A percentile compares a stretch with the other conserved stretches of the same genome.
These are phyloP conservation scores for Globisporangium sylvaticum DNA, from an alignment of 352 stramenopile species.

Conservation along the genomic window DNA sequence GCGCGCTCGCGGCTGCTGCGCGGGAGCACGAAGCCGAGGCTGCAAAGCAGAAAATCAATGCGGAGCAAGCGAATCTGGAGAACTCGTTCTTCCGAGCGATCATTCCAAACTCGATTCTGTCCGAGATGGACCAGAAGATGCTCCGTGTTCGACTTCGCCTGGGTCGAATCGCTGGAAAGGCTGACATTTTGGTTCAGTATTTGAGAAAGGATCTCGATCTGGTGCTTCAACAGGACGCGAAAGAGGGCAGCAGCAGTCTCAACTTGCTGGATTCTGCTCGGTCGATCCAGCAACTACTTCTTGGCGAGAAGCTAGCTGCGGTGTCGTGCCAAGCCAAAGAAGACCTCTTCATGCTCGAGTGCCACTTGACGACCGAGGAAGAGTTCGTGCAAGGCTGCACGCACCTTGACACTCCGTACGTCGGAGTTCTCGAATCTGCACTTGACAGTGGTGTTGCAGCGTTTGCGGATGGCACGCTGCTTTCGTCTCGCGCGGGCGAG, in stretches of 20 bases:
- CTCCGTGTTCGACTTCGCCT: slow-evolving; percentile 64
- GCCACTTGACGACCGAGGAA: slow-evolving; percentile 63
- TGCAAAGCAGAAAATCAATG: slow-evolving; percentile 63
- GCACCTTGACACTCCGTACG: slow-evolving; percentile 42
- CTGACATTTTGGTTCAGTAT: slow-evolving; percentile 64
- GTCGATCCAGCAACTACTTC: slow-evolving; percentile 46
- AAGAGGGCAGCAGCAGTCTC: slow-evolving; percentile 23
- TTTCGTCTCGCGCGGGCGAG: slow-evolving; percentile 35
- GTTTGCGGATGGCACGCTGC: slow-evolving; percentile 54
- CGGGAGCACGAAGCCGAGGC: slow-evolving; percentile 67
- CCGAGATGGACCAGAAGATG: slow-evolving; percentile 68
- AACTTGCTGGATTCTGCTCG: slow-evolving; percentile 27
- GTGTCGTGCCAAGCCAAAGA: slow-evolving; percentile 63
- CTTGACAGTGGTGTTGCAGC: slow-evolving; percentile 55
- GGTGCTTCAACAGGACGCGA: slow-evolving; percentile 34
- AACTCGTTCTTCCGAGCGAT: slow-evolving; percentile 63
- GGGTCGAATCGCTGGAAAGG: slow-evolving; percentile 61
- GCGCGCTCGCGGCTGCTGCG: slow-evolving; percentile 48
- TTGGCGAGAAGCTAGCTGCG: slow-evolving; percentile 56
- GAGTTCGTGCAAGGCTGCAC: slow-evolving; percentile 42
- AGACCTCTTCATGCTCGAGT: slow-evolving; percentile 73
- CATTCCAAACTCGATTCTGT: slow-evolving; percentile 68
- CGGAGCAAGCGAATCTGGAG: slow-evolving; percentile 60
- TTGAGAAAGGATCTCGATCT: slow-evolving; percentile 60
- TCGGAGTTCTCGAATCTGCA: slow-evolving; percentile 39